Evolutionary conservation across 805 yeast genomes (phyloP).

Genomic region (Maudiozyma saulgeensis): DNA sequence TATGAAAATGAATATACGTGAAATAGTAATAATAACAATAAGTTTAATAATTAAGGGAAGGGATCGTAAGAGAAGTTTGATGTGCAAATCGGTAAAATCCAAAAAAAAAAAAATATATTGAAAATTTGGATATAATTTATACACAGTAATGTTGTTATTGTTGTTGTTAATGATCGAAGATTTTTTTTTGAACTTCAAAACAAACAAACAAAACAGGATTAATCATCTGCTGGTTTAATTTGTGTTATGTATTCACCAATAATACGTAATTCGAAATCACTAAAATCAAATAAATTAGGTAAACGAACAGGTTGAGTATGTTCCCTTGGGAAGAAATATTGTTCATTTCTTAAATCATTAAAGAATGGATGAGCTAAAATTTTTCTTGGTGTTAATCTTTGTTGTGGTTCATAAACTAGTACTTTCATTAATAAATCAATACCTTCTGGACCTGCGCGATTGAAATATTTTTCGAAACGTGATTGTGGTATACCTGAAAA

Average conservation of each 20-base stretch:
- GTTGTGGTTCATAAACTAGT: constrained; percentile 83
- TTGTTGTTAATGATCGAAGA: neutral
- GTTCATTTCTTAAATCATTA: constrained; percentile 63
- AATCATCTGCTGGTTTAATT: constrained; percentile 11
- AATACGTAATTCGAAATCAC: constrained; percentile 53
- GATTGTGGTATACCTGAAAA: constrained; percentile 46
- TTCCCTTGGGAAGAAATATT: constrained; percentile 48
- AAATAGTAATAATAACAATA: neutral
- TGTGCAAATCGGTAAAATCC: too few relatives aligned
- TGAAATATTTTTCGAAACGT: constrained; percentile 55
- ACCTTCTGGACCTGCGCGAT: constrained; percentile 76
- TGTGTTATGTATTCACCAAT: constrained; percentile 16
- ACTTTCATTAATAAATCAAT: constrained; percentile 74
- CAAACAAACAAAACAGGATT: too few relatives aligned
- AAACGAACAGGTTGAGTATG: constrained; percentile 34
- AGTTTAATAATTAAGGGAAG: neutral
- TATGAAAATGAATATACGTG: neutral
- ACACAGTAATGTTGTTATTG: neutral
- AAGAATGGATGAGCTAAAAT: constrained; percentile 85
- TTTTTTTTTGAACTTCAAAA: too few relatives aligned
- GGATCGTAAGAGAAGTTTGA: neutral
- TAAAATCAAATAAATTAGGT: constrained; percentile 56
- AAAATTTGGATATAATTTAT: too few relatives aligned
- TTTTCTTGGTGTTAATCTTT: constrained; percentile 68
- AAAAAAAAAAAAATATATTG: too few relatives aligned